phyloP scores from a whole-genome alignment of 306 rosid genomes.

The Vigna radiata region DNA sequence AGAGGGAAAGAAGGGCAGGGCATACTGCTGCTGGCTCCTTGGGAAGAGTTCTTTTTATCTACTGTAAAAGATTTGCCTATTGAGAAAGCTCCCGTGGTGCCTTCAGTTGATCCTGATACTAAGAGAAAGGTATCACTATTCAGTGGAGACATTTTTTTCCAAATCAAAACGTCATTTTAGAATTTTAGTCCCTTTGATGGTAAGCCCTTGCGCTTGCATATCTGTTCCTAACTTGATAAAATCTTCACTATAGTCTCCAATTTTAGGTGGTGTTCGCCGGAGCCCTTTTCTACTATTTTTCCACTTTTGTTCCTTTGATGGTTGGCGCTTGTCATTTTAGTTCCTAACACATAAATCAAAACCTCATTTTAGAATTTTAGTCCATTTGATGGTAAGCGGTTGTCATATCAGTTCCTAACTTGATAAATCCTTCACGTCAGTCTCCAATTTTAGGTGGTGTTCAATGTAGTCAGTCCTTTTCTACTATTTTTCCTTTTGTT shows the following conservation, averaged over 20 bases:
- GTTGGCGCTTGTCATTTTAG: background rate
- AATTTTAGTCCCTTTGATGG: background rate
- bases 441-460: too few relatives aligned
- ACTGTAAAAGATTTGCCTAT: constrained; percentile 74
- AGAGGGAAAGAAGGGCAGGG: constrained; percentile 97
- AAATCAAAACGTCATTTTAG: background rate
- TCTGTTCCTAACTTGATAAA: background rate
- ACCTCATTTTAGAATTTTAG: background rate
- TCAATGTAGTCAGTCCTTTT: too few relatives aligned
- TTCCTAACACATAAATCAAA: background rate
- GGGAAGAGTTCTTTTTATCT: constrained; percentile 91
- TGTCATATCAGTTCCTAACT: background rate
- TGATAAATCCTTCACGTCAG: too few relatives aligned
- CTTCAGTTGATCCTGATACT: constrained; percentile 80
- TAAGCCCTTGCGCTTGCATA: background rate
- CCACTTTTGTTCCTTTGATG: background rate
- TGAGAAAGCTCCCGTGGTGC: constrained; percentile 60
- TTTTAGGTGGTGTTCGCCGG: too few relatives aligned
- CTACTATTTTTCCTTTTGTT: background rate
- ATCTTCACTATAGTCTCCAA: too few relatives aligned
- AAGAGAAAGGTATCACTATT: constrained; percentile 68
- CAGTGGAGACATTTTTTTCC: background rate
- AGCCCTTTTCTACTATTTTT: too few relatives aligned
- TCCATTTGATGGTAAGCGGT: background rate
- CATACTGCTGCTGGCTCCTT: constrained; percentile 81